Conservation (phyloP, 1,284 basidiomycete species). For the Lentinula novae-zelandiae region DNA sequence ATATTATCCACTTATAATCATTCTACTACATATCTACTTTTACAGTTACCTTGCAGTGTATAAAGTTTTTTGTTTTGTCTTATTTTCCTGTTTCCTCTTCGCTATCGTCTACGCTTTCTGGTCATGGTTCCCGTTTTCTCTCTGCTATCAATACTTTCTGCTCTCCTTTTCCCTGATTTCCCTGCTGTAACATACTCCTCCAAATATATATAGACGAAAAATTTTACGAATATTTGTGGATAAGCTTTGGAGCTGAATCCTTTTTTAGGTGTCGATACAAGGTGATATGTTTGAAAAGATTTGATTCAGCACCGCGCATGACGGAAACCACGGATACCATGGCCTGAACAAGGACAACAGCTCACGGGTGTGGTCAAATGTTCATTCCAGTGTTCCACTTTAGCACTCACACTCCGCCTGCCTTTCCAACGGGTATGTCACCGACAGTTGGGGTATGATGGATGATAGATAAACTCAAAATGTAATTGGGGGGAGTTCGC, state of each 20-base stretch:
- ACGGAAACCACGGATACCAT: neutral
- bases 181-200: neutral
- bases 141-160: neutral
- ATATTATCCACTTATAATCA: neutral
- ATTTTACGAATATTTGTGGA: neutral
- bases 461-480: too few species aligned
- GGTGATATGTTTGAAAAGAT: neutral
- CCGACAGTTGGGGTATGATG: neutral
- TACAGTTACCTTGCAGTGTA: neutral
- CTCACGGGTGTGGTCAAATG: neutral
- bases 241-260: neutral
- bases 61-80: neutral
- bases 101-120: conserved; percentile 2
- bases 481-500: neutral
- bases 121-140: neutral
- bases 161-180: neutral
- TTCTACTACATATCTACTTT: neutral
- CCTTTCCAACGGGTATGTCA: neutral
- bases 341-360: neutral
- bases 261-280: neutral
- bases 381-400: neutral
- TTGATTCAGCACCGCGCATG: neutral
- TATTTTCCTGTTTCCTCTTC: neutral
- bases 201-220: neutral
- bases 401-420: neutral